Percentiles rank a stretch among this genome's conserved stretches.
Evolutionary conservation across 495 filamentous ascomycete species (phyloP).

Genomic region (Pyrenula massariospora): DNA sequence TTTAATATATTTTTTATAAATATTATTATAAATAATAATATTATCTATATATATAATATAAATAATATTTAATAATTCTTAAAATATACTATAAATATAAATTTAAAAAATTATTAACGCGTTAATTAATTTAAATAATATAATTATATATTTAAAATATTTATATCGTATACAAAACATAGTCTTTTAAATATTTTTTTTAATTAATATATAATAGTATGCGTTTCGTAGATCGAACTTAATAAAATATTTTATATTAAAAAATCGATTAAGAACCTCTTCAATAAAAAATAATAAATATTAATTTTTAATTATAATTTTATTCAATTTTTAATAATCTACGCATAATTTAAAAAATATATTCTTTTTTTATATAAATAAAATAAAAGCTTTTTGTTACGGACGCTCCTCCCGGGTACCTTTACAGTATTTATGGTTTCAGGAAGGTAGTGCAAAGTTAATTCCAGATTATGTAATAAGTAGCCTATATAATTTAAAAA

Average conservation of each 20-base stretch:
- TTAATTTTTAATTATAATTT: conserved; percentile 7
- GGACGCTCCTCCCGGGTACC: too few species aligned
- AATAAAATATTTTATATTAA: conserved; percentile 3
- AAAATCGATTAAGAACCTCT: neutral
- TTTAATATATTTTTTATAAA: neutral
- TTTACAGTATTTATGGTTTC: too few species aligned
- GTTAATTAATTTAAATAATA: conserved; percentile 6
- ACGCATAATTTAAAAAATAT: neutral
- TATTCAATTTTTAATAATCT: neutral
- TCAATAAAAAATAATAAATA: conserved; percentile 7
- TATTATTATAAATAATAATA: conserved; percentile 1
- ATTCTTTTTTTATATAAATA: conserved; percentile 1
- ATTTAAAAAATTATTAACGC: conserved; percentile 3
- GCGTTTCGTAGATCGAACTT: neutral
- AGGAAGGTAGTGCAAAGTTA: too few species aligned
- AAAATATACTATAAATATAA: conserved; percentile 1
- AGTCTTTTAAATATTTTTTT: conserved; percentile 3
- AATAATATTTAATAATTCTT: neutral
- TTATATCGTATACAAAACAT: conserved; percentile 3
- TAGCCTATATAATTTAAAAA: too few species aligned
- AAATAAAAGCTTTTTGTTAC: neutral
- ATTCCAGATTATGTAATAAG: too few species aligned
- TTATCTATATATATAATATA: neutral
- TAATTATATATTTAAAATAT: conserved; percentile 8
- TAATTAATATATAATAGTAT: conserved; percentile 1